Conservation (phyloP, 179 eudicot genomes). For the Patellifolia procumbens region DNA sequence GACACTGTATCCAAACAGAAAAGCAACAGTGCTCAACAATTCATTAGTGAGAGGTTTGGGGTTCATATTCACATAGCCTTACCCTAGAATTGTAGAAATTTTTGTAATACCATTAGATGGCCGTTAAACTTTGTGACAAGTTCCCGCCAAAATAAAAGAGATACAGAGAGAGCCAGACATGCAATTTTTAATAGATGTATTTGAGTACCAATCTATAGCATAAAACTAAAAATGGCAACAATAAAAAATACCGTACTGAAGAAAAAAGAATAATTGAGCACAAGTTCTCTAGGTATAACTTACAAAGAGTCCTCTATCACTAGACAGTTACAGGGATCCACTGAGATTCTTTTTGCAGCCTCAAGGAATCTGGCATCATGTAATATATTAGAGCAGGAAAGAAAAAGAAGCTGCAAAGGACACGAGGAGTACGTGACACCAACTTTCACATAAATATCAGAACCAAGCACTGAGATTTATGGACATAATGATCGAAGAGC, state of each 20-base stretch:
- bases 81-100: background rate
- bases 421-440: background rate
- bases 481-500: background rate
- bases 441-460: background rate
- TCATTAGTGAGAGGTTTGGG: too few species aligned
- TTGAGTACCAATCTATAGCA: background rate
- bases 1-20: background rate
- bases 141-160: too few species aligned
- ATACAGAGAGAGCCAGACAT: background rate
- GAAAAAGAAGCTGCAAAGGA: background rate
- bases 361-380: slow-evolving; percentile 65
- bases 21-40: background rate
- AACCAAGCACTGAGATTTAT: background rate
- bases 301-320: slow-evolving; percentile 94
- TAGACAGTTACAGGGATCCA: slow-evolving; percentile 62
- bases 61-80: background rate
- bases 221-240: background rate
- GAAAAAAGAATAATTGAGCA: background rate
- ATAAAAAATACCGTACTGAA: background rate
- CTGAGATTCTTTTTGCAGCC: slow-evolving; percentile 76
- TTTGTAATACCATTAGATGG: background rate
- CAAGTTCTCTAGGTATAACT: slow-evolving; percentile 31
- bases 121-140: background rate
- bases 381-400: background rate
- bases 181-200: background rate